Base-by-base conservation (phyloP, 352 stramenopile species). In the Phytophthora ramorum region DNA sequence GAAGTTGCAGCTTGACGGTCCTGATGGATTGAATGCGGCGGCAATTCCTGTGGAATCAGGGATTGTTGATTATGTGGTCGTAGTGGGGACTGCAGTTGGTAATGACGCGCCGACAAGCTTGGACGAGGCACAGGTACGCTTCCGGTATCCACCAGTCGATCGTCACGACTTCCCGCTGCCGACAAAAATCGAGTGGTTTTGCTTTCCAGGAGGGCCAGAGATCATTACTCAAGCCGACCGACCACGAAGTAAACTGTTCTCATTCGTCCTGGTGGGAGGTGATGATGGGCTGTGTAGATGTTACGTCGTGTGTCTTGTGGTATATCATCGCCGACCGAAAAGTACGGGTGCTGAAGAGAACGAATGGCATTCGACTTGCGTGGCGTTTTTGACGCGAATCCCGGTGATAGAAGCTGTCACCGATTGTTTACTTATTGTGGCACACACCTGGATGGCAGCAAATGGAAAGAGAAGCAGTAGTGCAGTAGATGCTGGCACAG, bases 171-270 rank as follows among this genome's bases (percentile, higher is more conserved):
- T 92, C 60, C 79, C 86, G 6, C 51, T 95, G 17, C 88, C 88
- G 1, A 96, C 86, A 1, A 96, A 96, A 69, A 88, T 96, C 48
- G 88, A 96, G 65, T 96, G 88, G 87, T 96, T 96, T 64, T 96
- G 88, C 56, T 95, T 95, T 44, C 87, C 88, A 1, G 73, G 73
- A 20, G 88, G 88, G 7, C 74, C 80, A 0, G 83, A 96, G 69
- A 68, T 89, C 22, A 52, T 91, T 5, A 63, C 66, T 12, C 78
- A 91, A 64, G 32, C 53, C 10, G 34, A 75, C 17, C 63, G 83
- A 12, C 88, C 88, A 0, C 58, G 58, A 16, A 82, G 75, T 16
- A 87, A 86, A 44, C 10, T 90, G 3, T 95, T 94, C 63, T 92
- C 86, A 14, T 96, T 95, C 44, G 78, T 94, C 0, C 65, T 96